Evolutionary conservation across 805 yeast species (phyloP).

Genomic region (Clavispora carvajalis): DNA sequence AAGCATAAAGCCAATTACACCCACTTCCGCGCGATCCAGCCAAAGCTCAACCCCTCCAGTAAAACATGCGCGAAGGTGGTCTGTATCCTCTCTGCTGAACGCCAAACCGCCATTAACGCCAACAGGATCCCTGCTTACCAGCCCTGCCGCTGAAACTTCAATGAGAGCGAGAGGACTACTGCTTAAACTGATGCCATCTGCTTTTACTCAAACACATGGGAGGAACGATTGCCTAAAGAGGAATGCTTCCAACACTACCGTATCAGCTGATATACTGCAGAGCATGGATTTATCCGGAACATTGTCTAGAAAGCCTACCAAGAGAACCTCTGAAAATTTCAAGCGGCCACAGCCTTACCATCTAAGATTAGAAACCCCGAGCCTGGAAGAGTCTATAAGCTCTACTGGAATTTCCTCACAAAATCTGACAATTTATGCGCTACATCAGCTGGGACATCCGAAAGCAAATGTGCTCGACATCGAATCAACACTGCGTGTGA

Average conservation of each 20-base stretch:
- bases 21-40: background rate
- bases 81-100: background rate
- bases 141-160: conserved; percentile 1
- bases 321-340: background rate
- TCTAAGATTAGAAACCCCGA: background rate
- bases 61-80: background rate
- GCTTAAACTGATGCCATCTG: background rate
- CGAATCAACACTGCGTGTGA: no score
- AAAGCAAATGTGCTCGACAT: no score
- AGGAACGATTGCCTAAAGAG: background rate
- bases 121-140: background rate
- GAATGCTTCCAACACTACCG: background rate
- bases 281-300: background rate
- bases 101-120: background rate
- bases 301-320: background rate
- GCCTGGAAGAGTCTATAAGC: background rate
- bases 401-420: background rate
- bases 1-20: conserved; percentile 1
- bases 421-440: background rate
- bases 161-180: background rate
- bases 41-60: background rate
- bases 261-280: background rate
- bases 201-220: background rate
- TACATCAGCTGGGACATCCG: no score
- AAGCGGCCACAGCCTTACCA: background rate